Evolutionary conservation across 2,329 filamentous ascomycete species (phyloP).

Genomic region (Trichoderma sp.): DNA sequence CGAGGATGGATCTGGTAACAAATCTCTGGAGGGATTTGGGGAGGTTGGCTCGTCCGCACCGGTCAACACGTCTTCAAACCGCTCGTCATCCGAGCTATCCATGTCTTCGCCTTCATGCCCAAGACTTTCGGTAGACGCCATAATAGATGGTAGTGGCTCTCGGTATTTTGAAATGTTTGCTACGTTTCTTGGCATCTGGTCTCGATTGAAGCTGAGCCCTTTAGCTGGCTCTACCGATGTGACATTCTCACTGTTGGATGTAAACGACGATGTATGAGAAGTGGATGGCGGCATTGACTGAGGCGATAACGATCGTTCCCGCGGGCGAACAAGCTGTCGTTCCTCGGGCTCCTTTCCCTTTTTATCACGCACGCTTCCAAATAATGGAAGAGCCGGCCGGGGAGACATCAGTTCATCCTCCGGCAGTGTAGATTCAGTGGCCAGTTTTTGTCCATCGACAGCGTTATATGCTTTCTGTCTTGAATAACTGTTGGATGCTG

Average conservation of each 20-base stretch:
- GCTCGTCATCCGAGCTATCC: constrained; percentile 41
- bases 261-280: background rate
- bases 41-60: background rate
- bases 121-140: constrained; percentile 69
- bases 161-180: constrained; percentile 61
- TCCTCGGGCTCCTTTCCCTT: constrained; percentile 59
- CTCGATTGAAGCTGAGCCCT: constrained; percentile 64
- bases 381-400: constrained; percentile 72
- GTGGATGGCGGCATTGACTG: background rate
- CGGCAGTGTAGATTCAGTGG: constrained; percentile 52
- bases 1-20: background rate
- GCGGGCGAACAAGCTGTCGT: constrained; percentile 60
- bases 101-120: constrained; percentile 65
- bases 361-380: constrained; percentile 72
- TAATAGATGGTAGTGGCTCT: constrained; percentile 71
- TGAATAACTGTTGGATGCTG: constrained; percentile 44
- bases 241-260: background rate
- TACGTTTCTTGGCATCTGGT: constrained; percentile 56
- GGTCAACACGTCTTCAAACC: constrained; percentile 5
- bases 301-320: constrained; percentile 13
- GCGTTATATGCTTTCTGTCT: constrained; percentile 57
- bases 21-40: background rate
- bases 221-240: constrained; percentile 49
- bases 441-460: constrained; percentile 51
- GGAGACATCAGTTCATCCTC: constrained; percentile 74